These are phyloP conservation scores for Cryptococcus jaspeensis DNA, from an alignment of 1,284 basidiomycete genomes.

Conservation along the genomic window DNA sequence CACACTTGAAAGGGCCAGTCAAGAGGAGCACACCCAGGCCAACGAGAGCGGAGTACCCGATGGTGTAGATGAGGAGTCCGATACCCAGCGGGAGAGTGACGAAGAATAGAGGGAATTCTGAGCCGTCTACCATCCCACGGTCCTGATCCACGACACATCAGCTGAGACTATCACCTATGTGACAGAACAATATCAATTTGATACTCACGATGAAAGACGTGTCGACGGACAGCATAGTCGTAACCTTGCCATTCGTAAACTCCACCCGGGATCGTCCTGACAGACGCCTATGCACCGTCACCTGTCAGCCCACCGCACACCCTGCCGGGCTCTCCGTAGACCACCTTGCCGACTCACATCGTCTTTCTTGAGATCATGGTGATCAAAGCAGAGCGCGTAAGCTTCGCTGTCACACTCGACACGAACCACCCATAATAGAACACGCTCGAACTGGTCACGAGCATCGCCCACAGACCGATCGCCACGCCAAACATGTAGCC, in stretches of 20 bases:
- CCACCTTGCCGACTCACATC: conserved; percentile 22
- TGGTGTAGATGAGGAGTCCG: conserved; percentile 62
- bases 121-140: too few relatives aligned
- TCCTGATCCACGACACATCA: too few relatives aligned
- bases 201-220: conserved; percentile 58
- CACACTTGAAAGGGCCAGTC: conserved; percentile 11
- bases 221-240: conserved; percentile 69
- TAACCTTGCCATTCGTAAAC: conserved; percentile 52
- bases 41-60: conserved; percentile 32
- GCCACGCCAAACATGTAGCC: conserved; percentile 21
- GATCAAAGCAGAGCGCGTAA: conserved; percentile 12
- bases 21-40: conserved; percentile 18
- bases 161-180: too few relatives aligned
- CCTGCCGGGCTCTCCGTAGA: too few relatives aligned
- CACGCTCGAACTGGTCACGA: conserved; percentile 5
- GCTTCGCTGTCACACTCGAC: conserved; percentile 9
- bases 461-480: conserved; percentile 15
- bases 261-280: conserved; percentile 17
- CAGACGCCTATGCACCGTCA: conserved; percentile 48
- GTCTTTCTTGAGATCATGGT: conserved; percentile 27
- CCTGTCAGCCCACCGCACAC: too few relatives aligned
- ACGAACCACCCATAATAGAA: conserved; percentile 12
- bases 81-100: conserved; percentile 59
- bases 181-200: too few relatives aligned
- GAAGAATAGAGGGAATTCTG: conserved; percentile 13